Evolutionary conservation across 805 yeast genomes (phyloP).

Genomic region (Saccharomyces jurei): DNA sequence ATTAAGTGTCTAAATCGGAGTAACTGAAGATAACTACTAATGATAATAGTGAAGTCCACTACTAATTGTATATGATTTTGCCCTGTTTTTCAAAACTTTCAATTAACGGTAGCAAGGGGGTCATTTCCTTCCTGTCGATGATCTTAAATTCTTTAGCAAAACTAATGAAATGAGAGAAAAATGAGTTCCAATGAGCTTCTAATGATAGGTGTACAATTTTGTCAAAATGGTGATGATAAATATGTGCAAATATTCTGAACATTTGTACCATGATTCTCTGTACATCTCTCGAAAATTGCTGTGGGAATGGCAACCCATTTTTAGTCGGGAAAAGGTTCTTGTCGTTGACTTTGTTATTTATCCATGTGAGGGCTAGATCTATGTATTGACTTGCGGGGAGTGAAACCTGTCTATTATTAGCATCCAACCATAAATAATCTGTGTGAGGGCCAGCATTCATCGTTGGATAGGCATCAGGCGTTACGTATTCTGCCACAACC

Average conservation of each 20-base stretch:
- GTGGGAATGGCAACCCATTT: conserved; percentile 81
- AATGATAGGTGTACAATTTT: conserved; percentile 82
- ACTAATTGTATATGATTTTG: conserved; percentile 42
- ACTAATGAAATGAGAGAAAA: conserved; percentile 88
- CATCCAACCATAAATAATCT: conserved; percentile 85
- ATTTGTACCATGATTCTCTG: conserved; percentile 84
- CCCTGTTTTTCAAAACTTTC: conserved; percentile 80
- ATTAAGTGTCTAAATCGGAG: background rate
- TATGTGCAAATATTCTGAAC: conserved; percentile 92
- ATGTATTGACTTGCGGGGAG: conserved; percentile 91
- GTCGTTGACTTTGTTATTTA: conserved; percentile 78
- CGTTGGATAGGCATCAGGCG: conserved; percentile 81
- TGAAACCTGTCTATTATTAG: conserved; percentile 69
- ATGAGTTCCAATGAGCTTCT: conserved; percentile 97
- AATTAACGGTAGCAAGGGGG: conserved; percentile 69
- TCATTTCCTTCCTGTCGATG: conserved; percentile 70
- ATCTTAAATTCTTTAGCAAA: conserved; percentile 78
- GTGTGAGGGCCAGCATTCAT: conserved; percentile 95
- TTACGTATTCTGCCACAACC: conserved; percentile 82
- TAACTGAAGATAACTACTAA: background rate
- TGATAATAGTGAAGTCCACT: background rate
- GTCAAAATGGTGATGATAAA: conserved; percentile 91
- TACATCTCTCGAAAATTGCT: conserved; percentile 70
- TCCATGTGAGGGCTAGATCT: conserved; percentile 87
- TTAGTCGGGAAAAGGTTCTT: conserved; percentile 88